Base-by-base conservation (phyloP, 78 protist genomes). In the Cavenderia fasciculata region DNA sequence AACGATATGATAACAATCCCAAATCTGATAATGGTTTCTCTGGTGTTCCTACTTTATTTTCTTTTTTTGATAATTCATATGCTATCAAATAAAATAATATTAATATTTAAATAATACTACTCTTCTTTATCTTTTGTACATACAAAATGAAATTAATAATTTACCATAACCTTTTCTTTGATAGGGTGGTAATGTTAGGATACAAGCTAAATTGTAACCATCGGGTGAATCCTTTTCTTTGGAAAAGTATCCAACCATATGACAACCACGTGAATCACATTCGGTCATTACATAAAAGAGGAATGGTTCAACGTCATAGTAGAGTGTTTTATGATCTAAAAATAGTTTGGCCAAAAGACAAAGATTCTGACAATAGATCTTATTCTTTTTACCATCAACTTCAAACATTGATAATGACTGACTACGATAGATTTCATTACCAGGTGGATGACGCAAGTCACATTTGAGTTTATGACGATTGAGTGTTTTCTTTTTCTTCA, bases 1-100 rank as follows among this genome's bases (percentile, higher is more conserved):
- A 62, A n/a, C 95, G 79, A 85, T 95, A 98, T 23, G 94, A 33
- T 5, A 98, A 72, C 12, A 82, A 56, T 21, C 99, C 99, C 1
- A 99, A 90, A 54, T 99, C 99, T 0, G 99, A 97, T 18, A 99
- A 93, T 0, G 99, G 99, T 34, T 94, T 92, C 84, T 99, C 99
- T 1, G 99, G 99, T 23, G 99, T 82, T 49, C 99, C 99, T 5
- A 97, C 44, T 57, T 95, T 94, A 21, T 34, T 33, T 61, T 98
- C 99, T 18, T 75, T 71, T 72, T 92, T 84, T 0, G 98, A 92
- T 0, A 99, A 87, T 63, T 95, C 97, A 61, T 99, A 99, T 16
- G 96, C 96, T 93, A 43, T 2, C 16, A 52, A 16, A 12, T 11
- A 18, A 12, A 44, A 23, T 51, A 61, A 57, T 6, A 46, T 34